Conservation (phyloP, 2,329 filamentous ascomycete genomes). For the Beauveria asiatica region DNA sequence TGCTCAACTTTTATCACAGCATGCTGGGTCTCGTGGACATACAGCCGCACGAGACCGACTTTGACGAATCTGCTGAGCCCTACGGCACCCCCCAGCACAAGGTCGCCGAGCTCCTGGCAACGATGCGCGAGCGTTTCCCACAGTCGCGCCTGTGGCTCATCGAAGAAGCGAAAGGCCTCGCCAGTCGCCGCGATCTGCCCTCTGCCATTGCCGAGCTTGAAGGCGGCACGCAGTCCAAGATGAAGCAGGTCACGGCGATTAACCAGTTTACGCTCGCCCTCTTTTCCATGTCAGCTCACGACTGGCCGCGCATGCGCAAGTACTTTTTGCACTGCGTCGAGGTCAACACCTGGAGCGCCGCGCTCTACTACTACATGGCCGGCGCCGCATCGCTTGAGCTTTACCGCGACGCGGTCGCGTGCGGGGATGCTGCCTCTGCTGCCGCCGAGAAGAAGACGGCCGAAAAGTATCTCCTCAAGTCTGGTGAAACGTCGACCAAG, state of each 20-base stretch:
- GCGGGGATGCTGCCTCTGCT: constrained; percentile 35
- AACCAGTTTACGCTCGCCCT: constrained; percentile 79
- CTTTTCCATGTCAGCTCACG: constrained; percentile 68
- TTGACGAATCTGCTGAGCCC: constrained; percentile 45
- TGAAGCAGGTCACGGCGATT: constrained; percentile 83
- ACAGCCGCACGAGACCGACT: constrained; percentile 51
- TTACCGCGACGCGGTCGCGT: constrained; percentile 55
- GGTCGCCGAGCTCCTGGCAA: constrained; percentile 56
- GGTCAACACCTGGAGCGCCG: constrained; percentile 85
- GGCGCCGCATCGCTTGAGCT: constrained; percentile 71
- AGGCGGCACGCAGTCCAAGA: constrained; percentile 53
- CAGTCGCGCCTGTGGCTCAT: constrained; percentile 78
- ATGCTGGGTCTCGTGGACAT: constrained; percentile 85
- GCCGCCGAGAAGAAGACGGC: constrained; percentile 53
- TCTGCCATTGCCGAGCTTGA: constrained; percentile 59
- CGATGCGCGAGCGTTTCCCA: constrained; percentile 72
- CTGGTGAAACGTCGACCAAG: constrained; percentile 66
- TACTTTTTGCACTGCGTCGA: constrained; percentile 68
- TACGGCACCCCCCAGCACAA: constrained; percentile 65
- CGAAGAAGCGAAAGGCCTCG: constrained; percentile 74
- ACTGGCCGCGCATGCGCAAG: constrained; percentile 65
- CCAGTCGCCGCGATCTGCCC: constrained; percentile 56
- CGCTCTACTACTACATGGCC: constrained; percentile 82
- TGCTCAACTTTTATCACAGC: constrained; percentile 83
- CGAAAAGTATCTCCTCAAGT: constrained; percentile 61